Evolutionary conservation across 1,284 basidiomycete species (phyloP).

Genomic region (Papiliotrema nemorosa): DNA sequence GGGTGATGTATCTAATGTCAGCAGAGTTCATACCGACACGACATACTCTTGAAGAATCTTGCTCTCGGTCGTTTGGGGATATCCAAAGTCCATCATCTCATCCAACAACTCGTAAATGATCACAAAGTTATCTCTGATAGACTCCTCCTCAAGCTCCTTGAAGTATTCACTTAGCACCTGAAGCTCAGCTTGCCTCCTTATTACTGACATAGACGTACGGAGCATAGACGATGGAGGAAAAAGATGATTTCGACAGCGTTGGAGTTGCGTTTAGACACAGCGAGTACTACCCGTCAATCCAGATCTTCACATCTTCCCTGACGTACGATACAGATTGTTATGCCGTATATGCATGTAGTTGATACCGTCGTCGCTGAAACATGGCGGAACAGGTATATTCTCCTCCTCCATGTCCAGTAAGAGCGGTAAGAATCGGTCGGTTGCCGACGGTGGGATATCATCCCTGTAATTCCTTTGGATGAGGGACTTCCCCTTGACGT

Average conservation of each 20-base stretch:
- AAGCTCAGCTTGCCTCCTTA: not conserved
- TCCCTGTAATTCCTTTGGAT: conserved; percentile 98
- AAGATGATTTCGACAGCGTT: conserved; percentile 96
- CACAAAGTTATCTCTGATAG: conserved; percentile 97
- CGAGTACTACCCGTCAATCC: conserved; percentile 64
- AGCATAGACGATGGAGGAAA: conserved; percentile 85
- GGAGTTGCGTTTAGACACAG: conserved; percentile 90
- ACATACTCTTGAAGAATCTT: conserved; percentile 95
- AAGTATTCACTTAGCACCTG: conserved; percentile 96
- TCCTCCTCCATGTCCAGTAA: conserved; percentile 98
- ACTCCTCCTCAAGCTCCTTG: conserved; percentile 98
- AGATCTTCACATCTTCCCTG: not conserved
- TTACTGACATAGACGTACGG: conserved; percentile 43
- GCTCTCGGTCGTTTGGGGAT: conserved; percentile 97
- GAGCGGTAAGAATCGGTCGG: conserved; percentile 92
- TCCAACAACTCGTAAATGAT: conserved; percentile 97
- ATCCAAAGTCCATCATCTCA: conserved; percentile 99
- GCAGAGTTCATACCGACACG: not conserved
- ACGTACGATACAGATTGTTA: conserved; percentile 92
- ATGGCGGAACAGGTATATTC: conserved; percentile 87
- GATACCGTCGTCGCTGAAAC: conserved; percentile 87
- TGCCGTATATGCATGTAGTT: conserved; percentile 99
- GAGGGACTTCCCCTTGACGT: conserved; percentile 93
- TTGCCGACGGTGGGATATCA: conserved; percentile 82
- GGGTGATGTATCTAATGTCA: conserved; percentile 83